phyloP scores from a whole-genome alignment of 257 asterid species.

The Jacaranda mimosifolia region DNA sequence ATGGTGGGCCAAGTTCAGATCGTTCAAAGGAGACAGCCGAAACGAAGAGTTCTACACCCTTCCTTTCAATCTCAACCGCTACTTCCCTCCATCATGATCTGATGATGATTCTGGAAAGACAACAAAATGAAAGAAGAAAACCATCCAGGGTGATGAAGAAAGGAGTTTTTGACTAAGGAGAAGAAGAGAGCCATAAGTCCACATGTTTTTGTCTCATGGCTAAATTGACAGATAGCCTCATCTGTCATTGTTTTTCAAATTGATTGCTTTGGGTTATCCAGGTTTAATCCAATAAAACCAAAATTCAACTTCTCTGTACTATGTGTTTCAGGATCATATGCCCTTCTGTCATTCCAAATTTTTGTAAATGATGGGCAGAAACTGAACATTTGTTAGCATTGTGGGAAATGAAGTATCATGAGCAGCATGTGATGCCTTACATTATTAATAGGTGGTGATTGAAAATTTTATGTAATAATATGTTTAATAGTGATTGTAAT shows the following conservation, averaged over 20 bases:
- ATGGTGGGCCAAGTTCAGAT: slow-evolving; percentile 88
- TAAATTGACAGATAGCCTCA: slow-evolving; percentile 50
- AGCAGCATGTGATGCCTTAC: no score
- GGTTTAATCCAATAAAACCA: slow-evolving; percentile 52
- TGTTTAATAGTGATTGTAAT: no score
- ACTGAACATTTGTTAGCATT: no score
- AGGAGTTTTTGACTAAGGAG: neutral
- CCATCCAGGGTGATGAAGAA: neutral
- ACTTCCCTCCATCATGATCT: slow-evolving; percentile 86
- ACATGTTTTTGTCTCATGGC: slow-evolving; percentile 28
- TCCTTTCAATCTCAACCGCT: slow-evolving; percentile 69
- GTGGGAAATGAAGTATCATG: no score
- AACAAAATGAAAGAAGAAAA: neutral
- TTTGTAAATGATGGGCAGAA: no score
- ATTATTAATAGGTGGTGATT: no score
- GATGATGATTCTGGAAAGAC: neutral
- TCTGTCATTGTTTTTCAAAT: slow-evolving; percentile 60
- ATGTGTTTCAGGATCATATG: no score
- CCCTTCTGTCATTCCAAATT: no score
- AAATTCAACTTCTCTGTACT: no score
- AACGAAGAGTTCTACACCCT: no score
- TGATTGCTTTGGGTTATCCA: slow-evolving; percentile 57
- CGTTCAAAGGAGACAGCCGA: no score
- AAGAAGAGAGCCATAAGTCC: slow-evolving; percentile 21
- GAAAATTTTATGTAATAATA: no score